Evolutionary conservation across 495 filamentous ascomycete genomes (phyloP), one percentile per base, ranked within the genome.

Genomic region (Delitschia confertaspora): DNA sequence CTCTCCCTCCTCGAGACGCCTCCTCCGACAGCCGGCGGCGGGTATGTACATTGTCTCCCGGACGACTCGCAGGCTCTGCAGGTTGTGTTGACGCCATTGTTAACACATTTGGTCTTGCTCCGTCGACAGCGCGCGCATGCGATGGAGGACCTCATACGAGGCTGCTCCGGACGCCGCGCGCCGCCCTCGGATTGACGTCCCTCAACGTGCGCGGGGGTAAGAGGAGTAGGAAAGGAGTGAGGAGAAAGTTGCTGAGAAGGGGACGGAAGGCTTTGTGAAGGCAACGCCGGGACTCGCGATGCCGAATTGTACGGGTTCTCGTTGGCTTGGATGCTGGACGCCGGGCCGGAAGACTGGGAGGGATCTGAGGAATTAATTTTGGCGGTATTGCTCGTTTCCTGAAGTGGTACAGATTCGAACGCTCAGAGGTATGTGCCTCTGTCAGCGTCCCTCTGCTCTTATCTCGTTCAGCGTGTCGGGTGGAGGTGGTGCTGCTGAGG

Each of bases 81-180:
- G 17, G 75, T 80, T 14, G 76, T 79, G 49, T 76, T 72, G 40
- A 79, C 77, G 38, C 84, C 84, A 55, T 69, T 70, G 64, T 93
- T 93, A 66, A 86, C 79, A 61, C 72, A 83, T 67, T 88, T 89
- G 61, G 88, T 82, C 60, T 89, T 89, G 61, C 79, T 83, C 58
- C 81, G 79, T 42, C 83, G 75, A 66, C 84, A 89, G 37, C 78
- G 71, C 45, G 74, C 72, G 62, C 84, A 89, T 49, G 84, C 84
- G 50, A 89, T 86, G 50, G 79, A 83, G 35, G 82, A 86, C 40
- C 84, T 72, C 76, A 87, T 81, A 17, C 62, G 60, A 43, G 53
- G 47, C 45, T 49, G 55, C 38, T 51, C 39, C 26, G 24, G 39
- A 18, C 34, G 44, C 33, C 22, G 38, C 44, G 33, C 33, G 20